A percentile compares a stretch with the other conserved stretches of the same genome.
Conservation (phyloP, 1,284 basidiomycete genomes). For the Ceratorhiza oryzae-sativae region DNA sequence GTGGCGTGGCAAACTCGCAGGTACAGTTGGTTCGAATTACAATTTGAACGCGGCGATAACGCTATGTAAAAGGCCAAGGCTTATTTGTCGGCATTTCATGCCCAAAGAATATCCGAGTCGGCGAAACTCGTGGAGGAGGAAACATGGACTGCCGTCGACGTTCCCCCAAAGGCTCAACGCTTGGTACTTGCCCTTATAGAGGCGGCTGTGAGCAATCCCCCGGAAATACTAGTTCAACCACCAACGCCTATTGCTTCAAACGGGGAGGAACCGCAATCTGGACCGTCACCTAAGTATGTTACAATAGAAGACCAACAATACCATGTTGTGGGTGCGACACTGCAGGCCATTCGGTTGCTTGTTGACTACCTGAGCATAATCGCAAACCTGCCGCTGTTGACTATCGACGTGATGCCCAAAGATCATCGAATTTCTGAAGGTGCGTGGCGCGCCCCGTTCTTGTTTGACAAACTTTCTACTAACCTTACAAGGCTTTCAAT, state of each 20-base stretch:
- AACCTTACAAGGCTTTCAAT: constrained; percentile 78
- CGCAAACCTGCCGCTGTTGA: constrained; percentile 86
- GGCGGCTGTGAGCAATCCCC: constrained; percentile 81
- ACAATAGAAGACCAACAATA: constrained; percentile 84
- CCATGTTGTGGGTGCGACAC: constrained; percentile 86
- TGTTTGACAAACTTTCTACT: constrained; percentile 9
- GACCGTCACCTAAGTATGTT: constrained; percentile 68
- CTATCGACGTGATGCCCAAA: constrained; percentile 92
- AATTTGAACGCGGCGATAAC: constrained; percentile 37
- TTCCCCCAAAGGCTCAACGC: constrained; percentile 69
- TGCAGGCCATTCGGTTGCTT: constrained; percentile 77
- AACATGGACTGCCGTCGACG: constrained; percentile 84
- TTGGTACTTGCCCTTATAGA: constrained; percentile 79
- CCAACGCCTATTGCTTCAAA: constrained; percentile 30
- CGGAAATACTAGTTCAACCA: constrained; percentile 62
- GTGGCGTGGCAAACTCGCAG: constrained; percentile 84
- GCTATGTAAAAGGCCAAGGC: constrained; percentile 70
- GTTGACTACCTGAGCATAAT: constrained; percentile 89
- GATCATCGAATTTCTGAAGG: constrained; percentile 95
- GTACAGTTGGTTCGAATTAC: constrained; percentile 52
- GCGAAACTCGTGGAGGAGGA: constrained; percentile 93
- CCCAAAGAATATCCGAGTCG: constrained; percentile 78
- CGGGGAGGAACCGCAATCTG: background rate
- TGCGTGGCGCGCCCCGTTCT: constrained; percentile 44
- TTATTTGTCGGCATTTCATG: constrained; percentile 88